These are phyloP conservation scores for Stipa capillata DNA, from an alignment of 176 grass and related monocot genomes.

Conservation along the genomic window DNA sequence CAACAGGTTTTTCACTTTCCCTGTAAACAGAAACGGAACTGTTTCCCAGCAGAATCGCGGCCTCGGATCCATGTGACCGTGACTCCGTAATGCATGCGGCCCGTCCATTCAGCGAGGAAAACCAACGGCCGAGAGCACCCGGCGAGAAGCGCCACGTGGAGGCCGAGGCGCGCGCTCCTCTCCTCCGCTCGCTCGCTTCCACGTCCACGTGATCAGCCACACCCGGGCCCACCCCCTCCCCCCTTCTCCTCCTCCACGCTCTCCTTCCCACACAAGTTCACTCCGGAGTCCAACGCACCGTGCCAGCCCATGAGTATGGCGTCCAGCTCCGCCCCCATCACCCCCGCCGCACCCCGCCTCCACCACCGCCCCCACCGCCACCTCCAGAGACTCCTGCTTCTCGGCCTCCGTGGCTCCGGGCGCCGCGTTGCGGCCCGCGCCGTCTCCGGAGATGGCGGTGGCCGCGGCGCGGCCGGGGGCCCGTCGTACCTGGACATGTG, in stretches of 20 bases:
- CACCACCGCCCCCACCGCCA: background rate
- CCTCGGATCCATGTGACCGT: background rate
- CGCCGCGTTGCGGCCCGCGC: background rate
- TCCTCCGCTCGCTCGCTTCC: background rate
- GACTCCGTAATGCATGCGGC: too few relatives aligned
- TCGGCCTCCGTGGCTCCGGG: background rate
- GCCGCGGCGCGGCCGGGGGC: background rate
- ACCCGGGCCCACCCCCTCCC: background rate
- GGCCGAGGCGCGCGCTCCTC: background rate
- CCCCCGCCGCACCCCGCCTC: background rate
- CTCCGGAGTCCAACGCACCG: background rate
- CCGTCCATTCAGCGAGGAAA: background rate
- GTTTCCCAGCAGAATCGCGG: too few relatives aligned
- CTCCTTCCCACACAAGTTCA: background rate
- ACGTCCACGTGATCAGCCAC: background rate
- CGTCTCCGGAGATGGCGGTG: background rate
- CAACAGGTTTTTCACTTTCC: too few relatives aligned
- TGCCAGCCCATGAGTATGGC: background rate
- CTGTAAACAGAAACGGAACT: too few relatives aligned
- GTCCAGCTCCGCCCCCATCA: background rate
- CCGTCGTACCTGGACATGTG: slow-evolving; percentile 62
- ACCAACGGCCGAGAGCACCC: background rate
- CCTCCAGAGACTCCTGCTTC: background rate
- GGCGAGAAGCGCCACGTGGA: background rate
- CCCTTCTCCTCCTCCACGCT: slow-evolving; percentile 4